phyloP scores from a whole-genome alignment of 228 moss, liverwort and hornwort genomes.

The Sphagnum fallax region DNA sequence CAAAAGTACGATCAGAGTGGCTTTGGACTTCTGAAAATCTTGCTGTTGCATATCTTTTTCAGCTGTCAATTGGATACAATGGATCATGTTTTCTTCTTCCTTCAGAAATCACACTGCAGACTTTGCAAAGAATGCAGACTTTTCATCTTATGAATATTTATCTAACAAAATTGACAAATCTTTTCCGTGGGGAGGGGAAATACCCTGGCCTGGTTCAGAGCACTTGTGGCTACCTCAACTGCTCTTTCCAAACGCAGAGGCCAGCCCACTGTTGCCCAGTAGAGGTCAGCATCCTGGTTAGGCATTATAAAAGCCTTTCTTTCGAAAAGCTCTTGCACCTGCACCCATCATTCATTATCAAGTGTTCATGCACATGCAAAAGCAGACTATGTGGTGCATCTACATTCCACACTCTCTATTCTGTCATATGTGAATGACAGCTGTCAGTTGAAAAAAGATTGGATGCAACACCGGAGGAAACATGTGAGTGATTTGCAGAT shows the following conservation, averaged over 20 bases:
- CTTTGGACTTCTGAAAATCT: not conserved
- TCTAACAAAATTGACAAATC: too few relatives aligned
- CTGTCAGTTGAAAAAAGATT: not conserved
- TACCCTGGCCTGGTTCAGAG: slow-evolving; percentile 22
- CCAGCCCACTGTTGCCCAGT: slow-evolving; percentile 62
- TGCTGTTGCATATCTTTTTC: not conserved
- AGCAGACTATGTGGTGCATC: slow-evolving; percentile 10
- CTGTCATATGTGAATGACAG: slow-evolving; percentile 1
- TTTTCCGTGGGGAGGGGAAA: too few relatives aligned
- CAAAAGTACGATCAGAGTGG: too few relatives aligned
- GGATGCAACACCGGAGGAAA: not conserved
- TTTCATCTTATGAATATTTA: too few relatives aligned
- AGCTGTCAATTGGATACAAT: too few relatives aligned
- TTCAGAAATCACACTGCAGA: too few relatives aligned
- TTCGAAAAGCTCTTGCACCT: slow-evolving; percentile 51
- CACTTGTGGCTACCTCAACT: slow-evolving; percentile 34
- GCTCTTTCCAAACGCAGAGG: slow-evolving; percentile 47
- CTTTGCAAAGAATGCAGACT: too few relatives aligned
- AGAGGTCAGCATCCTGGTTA: slow-evolving; percentile 26
- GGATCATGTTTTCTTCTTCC: too few relatives aligned
- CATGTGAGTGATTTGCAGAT: not conserved
- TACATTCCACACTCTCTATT: slow-evolving; percentile 9
- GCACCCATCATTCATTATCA: slow-evolving; percentile 4
- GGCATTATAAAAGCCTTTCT: slow-evolving; percentile 47
- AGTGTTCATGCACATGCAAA: slow-evolving; percentile 1